Percentiles rank a stretch among this genome's conserved stretches.
phyloP scores from a whole-genome alignment of 2,329 filamentous ascomycete species.

The Ramularia endophylla region DNA sequence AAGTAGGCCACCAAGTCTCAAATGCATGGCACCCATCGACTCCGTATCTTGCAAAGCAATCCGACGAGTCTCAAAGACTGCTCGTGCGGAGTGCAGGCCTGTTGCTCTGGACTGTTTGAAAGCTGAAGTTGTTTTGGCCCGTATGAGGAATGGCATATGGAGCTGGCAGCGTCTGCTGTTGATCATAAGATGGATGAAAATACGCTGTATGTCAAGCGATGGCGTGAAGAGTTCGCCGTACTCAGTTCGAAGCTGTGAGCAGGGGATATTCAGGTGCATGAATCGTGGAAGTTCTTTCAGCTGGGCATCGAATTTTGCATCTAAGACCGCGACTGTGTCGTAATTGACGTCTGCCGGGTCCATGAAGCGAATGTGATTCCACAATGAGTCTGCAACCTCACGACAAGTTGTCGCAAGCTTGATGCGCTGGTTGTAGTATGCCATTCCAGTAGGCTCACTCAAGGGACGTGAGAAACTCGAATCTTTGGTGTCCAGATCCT shows the following conservation, averaged over 20 bases:
- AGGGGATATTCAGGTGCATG: conserved; percentile 10
- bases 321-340: conserved; percentile 14
- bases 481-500: conserved; percentile 27
- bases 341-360: conserved; percentile 15
- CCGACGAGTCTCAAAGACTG: conserved; percentile 11
- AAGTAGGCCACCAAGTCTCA: conserved; percentile 15
- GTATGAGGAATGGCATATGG: conserved; percentile 25
- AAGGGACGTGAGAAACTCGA: conserved; percentile 25
- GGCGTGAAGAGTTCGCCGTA: conserved; percentile 7
- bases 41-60: conserved; percentile 5
- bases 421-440: conserved; percentile 41
- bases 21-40: background rate
- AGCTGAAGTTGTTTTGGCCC: conserved; percentile 11
- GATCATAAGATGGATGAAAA: conserved; percentile 19
- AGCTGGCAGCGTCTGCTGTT: conserved; percentile 23
- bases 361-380: conserved; percentile 19
- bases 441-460: conserved; percentile 39
- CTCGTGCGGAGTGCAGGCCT: conserved; percentile 21
- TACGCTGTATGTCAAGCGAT: conserved; percentile 8
- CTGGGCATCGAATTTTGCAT: conserved; percentile 16
- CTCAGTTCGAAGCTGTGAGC: conserved; percentile 7
- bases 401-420: conserved; percentile 37
- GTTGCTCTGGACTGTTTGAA: conserved; percentile 18
- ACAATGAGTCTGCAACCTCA: conserved; percentile 33
- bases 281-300: conserved; percentile 16